Evolutionary conservation across 2,329 filamentous ascomycete genomes (phyloP), one percentile per base, ranked within the genome.

Genomic region (Lecanicillium sp.): DNA sequence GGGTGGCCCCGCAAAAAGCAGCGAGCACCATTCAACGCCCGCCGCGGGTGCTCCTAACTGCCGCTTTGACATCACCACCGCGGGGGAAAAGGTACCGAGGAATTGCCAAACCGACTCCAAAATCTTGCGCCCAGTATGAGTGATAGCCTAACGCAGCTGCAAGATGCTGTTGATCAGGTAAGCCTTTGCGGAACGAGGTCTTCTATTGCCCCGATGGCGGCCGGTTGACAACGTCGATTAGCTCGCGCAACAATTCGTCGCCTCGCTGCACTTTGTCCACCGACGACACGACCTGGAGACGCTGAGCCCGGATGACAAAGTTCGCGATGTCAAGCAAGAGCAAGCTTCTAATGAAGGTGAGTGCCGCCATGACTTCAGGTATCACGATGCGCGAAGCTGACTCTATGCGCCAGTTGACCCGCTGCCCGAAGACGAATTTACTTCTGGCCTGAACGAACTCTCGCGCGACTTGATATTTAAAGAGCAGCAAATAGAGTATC

Each of bases 91-190:
- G 22, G 6, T n/a, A n/a, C n/a, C n/a, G n/a, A n/a, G n/a, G n/a
- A n/a, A n/a, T n/a, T n/a, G n/a, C n/a, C n/a, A n/a, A n/a, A n/a
- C n/a, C n/a, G n/a, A 31, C 13, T 14, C 7, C n/a, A 31, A 6
- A 17, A 14, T 9, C 22, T 25, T 25, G 22, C 11, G 22, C 22
- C n/a, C 46, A 60, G 46, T 6, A 87, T 87, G 79, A 74, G 74
- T 19, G 87, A 94, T 56, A 72, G 82, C 45, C 71, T 94, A 42
- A 90, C 87, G 2, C 86, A 92, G 59, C 70, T 92, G 42, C 87
- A 94, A 62, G 85, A 92, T 65, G 81, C 84, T 60, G 77, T 90
- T 44, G 86, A 92, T 54, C 79, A 88, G 72, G 85, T 86, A 65
- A 40, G 61, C 18, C 17, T 11, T 25, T 11, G 22, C 22, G n/a